Percentiles rank a stretch among this genome's conserved stretches.
Evolutionary conservation across 73 alveolate genomes (phyloP).

Genomic region (Halteria grandinella): DNA sequence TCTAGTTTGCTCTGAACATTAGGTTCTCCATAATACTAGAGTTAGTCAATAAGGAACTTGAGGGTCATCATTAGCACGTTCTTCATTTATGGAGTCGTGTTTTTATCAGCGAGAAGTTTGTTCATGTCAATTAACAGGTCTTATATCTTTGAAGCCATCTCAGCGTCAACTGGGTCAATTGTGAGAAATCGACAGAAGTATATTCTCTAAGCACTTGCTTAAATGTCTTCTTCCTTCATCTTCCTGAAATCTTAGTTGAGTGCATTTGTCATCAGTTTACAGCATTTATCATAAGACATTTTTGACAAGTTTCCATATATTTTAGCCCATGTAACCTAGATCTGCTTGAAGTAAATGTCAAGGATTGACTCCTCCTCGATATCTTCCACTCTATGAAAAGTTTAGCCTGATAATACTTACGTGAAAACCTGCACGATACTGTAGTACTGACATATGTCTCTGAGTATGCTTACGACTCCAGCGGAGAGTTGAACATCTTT

Average conservation of each 20-base stretch:
- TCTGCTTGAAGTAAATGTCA: conserved; percentile 18
- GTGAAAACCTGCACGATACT: neutral
- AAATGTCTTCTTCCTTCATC: conserved; percentile 45
- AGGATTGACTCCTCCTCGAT: conserved; percentile 22
- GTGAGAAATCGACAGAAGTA: conserved; percentile 46
- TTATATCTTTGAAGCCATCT: conserved; percentile 44
- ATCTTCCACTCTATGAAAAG: conserved; percentile 24
- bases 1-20: no score
- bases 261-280: conserved; percentile 32
- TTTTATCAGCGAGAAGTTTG: conserved; percentile 4
- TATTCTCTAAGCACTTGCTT: conserved; percentile 13
- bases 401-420: neutral
- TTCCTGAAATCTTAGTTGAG: conserved; percentile 34
- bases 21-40: conserved; percentile 21
- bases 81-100: conserved; percentile 25
- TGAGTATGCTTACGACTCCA: conserved; percentile 30
- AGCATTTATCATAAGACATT: conserved; percentile 25
- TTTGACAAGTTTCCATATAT: conserved; percentile 27
- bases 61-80: conserved; percentile 9
- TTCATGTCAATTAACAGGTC: conserved; percentile 12
- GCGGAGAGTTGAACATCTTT: conserved; percentile 14
- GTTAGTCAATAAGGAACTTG: conserved; percentile 27
- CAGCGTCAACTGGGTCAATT: conserved; percentile 22
- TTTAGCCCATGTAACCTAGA: conserved; percentile 38
- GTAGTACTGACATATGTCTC: conserved; percentile 44